Base-by-base conservation (phyloP, 208 protist species). In the Trypanosomatidae sp. region DNA sequence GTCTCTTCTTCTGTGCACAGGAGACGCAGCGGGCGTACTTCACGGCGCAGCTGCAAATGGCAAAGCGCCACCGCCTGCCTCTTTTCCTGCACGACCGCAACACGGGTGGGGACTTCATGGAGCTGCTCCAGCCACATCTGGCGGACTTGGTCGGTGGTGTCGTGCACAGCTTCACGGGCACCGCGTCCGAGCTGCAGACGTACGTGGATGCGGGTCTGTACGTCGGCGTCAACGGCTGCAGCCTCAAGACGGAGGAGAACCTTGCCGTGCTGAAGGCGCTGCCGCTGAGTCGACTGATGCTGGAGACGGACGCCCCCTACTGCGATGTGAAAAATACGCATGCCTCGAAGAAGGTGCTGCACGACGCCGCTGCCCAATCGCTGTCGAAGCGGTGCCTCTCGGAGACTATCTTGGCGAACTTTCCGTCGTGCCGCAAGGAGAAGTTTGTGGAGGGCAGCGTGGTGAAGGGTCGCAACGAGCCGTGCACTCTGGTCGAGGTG, bases 301-400 rank as follows among this genome's bases (percentile, higher is more conserved):
- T 99, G 25, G 98, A 99, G 80, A 99, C 98, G 0, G 97, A 99
- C 73, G 91, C 89, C 17, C 97, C 97, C 17, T 99, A 88, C 82
- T 99, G 98, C 76, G 95, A 98, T 41, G 90, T 99, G 3, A 86
- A 94, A 43, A 86, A 78, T 70, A 98, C 94, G 8, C 98, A 99
- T 83, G 88, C 95, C 25, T 92, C 91, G 0, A 74, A 85, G 50
- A 67, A 50, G 41, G 15, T 91, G 8, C 55, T 94, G 52, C 41
- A 13, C n/a, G 65, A 64, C 0, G 77, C 58, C 0, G 87, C 76
- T 0, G 46, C 30, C 5, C 65, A 62, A 12, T 46, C 58, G 5
- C 60, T 50, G 28, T 58, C 58, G 39, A 43, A 60, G 43, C 60
- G 71, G 71, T 64, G 83, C 19, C 55, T 84, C 17, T 88, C 90